Conservation (phyloP, 139 green algal species). For the Chlorella sp. region DNA sequence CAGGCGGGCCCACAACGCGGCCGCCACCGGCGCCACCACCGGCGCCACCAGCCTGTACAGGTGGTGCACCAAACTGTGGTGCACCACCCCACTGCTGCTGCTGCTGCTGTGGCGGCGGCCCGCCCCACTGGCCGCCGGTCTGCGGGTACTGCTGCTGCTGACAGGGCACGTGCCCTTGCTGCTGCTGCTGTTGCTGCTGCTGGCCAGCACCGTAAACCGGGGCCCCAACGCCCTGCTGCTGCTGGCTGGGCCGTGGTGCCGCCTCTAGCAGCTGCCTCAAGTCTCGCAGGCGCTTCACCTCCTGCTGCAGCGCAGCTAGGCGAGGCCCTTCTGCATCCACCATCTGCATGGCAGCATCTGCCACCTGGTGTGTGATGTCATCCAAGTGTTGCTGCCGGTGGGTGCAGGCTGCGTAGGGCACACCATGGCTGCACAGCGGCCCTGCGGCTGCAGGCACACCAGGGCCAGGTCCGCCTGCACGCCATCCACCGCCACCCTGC, state of each 20-base stretch:
- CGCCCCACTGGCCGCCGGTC: neutral
- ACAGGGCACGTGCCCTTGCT: too few species aligned
- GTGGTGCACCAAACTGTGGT: too few species aligned
- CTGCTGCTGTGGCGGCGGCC: constrained; percentile 11
- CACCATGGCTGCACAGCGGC: constrained; percentile 1
- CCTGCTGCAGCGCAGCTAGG: constrained; percentile 7
- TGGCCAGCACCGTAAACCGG: neutral
- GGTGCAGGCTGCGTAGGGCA: constrained; percentile 16
- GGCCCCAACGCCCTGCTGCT: neutral
- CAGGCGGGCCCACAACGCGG: neutral
- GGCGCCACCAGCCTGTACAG: neutral
- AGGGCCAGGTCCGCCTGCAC: neutral
- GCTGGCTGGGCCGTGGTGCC: neutral
- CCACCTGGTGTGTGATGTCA: constrained; percentile 29
- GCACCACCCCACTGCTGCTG: constrained; percentile 2
- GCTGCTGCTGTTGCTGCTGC: too few species aligned
- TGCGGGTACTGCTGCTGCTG: too few species aligned
- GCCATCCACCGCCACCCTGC: neutral
- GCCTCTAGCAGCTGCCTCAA: constrained; percentile 36
- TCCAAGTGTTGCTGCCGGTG: constrained; percentile 46
- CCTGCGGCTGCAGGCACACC: neutral
- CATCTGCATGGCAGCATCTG: constrained; percentile 14
- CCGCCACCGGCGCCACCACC: neutral
- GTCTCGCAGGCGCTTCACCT: constrained; percentile 19
- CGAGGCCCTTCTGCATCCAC: constrained; percentile 16